Evolutionary conservation across 306 rosid species (phyloP), one percentile per base, ranked within the genome.

Genomic region (Corylus heterophylla): DNA sequence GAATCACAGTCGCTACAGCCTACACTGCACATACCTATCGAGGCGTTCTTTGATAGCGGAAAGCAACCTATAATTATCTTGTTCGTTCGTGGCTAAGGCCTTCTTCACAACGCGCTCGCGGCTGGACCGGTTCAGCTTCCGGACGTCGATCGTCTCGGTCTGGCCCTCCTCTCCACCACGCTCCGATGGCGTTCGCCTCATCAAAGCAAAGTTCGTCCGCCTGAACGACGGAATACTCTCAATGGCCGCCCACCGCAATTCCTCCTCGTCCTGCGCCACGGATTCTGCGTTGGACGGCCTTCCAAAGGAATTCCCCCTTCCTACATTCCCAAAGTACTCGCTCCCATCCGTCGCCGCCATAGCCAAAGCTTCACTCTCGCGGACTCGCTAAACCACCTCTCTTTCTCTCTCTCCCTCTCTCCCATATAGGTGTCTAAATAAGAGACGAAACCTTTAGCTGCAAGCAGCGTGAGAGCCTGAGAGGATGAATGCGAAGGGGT

Each of bases 321-420:
- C 66, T 10, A 52, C 90, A 3, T 85, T 66, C 42, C 88, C 97
- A 54, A 87, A 89, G 69, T 66, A 93, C 85, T 93, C 97, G 85
- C 93, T 93, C 20, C 98, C 98, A 20, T 90, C 87, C 2, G 95
- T 87, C 22, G 97, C 93, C 54, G 98, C 97, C 98, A 93, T 93
- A 27, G 50, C 56, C 35, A 27, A 44, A 25, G 5, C 16, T 20
- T 58, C 64, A 3, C 18, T 5, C 31, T 56, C 25, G 1, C n/a
- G 2, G 35, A 31, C 35, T 31, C 35, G 35, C 18, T 22, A 4
- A 5, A 27, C 17, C 8, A 8, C 35, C 22, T 64, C 48, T 7
- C 48, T 37, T 11, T 2, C 45, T 64, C 18, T 35, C 12, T 35
- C 48, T 35, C 13, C 16, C 45, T 10, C 14, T 25, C 61, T 4